Evolutionary conservation across 768 basidiomycete species (phyloP).

Genomic region (Tephrocybe sp.): DNA sequence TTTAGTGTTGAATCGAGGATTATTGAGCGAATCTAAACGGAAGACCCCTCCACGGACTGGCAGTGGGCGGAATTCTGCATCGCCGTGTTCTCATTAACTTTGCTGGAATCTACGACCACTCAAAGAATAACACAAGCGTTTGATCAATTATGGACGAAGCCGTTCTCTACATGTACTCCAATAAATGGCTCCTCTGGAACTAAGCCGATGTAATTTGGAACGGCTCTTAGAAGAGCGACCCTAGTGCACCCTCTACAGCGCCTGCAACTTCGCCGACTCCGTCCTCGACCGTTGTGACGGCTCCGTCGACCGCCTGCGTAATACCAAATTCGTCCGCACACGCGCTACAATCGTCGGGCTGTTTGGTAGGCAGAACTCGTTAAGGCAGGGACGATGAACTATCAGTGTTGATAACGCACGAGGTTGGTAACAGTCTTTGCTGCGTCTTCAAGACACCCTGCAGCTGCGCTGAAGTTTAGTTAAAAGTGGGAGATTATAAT

Average conservation of each 20-base stretch:
- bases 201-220: too few relatives aligned
- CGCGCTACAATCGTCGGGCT: slow-evolving; percentile 13
- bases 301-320: background rate
- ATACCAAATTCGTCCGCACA: slow-evolving; percentile 16
- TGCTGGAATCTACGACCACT: too few relatives aligned
- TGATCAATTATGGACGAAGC: too few relatives aligned
- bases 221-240: slow-evolving; percentile 2
- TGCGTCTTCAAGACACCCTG: slow-evolving; percentile 13
- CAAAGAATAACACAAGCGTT: too few relatives aligned
- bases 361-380: too few relatives aligned
- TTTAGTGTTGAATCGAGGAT: too few relatives aligned
- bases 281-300: background rate
- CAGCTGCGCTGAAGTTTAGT: slow-evolving; percentile 11
- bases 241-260: slow-evolving; percentile 2
- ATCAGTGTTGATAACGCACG: background rate
- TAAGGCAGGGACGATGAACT: background rate
- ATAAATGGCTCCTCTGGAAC: too few relatives aligned
- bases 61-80: too few relatives aligned
- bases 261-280: slow-evolving; percentile 4
- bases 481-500: background rate
- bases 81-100: too few relatives aligned
- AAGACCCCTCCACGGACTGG: too few relatives aligned
- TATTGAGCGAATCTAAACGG: too few relatives aligned
- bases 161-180: too few relatives aligned
- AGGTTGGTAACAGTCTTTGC: slow-evolving; percentile 8